Percentiles rank a stretch among this genome's conserved stretches.
phyloP scores from a whole-genome alignment of 495 filamentous ascomycete species.

The Aspergillus egyptiacus region DNA sequence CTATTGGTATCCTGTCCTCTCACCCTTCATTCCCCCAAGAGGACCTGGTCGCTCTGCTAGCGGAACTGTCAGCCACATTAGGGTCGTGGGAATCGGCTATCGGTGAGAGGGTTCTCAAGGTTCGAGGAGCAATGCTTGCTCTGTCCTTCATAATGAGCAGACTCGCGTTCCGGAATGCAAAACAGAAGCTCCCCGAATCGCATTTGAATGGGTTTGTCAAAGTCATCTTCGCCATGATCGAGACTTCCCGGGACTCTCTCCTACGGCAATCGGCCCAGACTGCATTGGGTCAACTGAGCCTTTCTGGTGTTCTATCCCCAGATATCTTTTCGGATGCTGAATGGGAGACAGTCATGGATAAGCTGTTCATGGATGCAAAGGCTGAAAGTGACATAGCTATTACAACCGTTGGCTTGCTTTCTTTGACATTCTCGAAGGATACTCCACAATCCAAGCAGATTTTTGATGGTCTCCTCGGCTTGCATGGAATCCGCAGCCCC shows the following conservation, averaged over 20 bases:
- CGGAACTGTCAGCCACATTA: constrained; percentile 34
- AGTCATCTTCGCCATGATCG: constrained; percentile 42
- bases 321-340: constrained; percentile 32
- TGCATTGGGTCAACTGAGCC: constrained; percentile 68
- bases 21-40: constrained; percentile 44
- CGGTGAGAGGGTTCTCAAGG: constrained; percentile 53
- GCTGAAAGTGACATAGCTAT: constrained; percentile 79
- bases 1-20: constrained; percentile 73
- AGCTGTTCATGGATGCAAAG: constrained; percentile 60
- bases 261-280: constrained; percentile 56
- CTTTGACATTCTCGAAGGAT: constrained; percentile 45
- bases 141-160: constrained; percentile 57
- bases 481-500: constrained; percentile 77
- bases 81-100: constrained; percentile 51
- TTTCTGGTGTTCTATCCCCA: constrained; percentile 53
- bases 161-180: constrained; percentile 42
- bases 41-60: constrained; percentile 34
- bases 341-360: constrained; percentile 47
- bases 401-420: constrained; percentile 60
- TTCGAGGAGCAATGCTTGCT: constrained; percentile 56
- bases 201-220: constrained; percentile 34
- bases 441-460: constrained; percentile 36
- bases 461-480: constrained; percentile 55
- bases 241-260: constrained; percentile 47
- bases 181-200: constrained; percentile 25